Conservation (phyloP, 2,329 filamentous ascomycete genomes). For the Trichoderma simmonsii region DNA sequence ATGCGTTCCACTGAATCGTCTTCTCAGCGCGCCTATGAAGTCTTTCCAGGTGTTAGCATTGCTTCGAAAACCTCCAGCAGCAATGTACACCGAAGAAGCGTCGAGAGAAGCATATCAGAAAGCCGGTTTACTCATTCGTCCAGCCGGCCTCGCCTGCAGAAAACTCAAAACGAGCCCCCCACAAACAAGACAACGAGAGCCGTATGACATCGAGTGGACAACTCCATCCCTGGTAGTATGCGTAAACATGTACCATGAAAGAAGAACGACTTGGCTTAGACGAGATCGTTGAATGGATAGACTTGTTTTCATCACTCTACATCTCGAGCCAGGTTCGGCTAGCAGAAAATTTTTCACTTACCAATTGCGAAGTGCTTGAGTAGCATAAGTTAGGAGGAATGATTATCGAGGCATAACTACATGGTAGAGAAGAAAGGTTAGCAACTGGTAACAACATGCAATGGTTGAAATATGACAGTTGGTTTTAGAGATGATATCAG, state of each 20-base stretch:
- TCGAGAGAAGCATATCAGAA: constrained; percentile 42
- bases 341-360: background rate
- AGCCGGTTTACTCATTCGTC: constrained; percentile 68
- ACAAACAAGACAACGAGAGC: constrained; percentile 52
- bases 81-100: background rate
- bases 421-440: constrained; percentile 4
- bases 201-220: constrained; percentile 53
- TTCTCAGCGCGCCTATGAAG: background rate
- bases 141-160: constrained; percentile 50
- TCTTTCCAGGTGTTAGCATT: constrained; percentile 9
- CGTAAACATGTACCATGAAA: constrained; percentile 56
- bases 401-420: background rate
- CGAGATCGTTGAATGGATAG: constrained; percentile 73
- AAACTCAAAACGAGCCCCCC: constrained; percentile 55
- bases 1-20: background rate
- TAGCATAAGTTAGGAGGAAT: background rate
- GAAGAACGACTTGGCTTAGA: constrained; percentile 68
- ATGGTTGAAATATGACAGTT: background rate
- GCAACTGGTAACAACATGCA: background rate
- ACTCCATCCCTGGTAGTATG: constrained; percentile 75
- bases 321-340: constrained; percentile 20
- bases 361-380: background rate
- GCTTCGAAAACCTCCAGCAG: background rate
- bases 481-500: constrained; percentile 39
- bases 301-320: constrained; percentile 48